Conservation (phyloP, 306 rosid genomes). For the Rubus parviflorus region DNA sequence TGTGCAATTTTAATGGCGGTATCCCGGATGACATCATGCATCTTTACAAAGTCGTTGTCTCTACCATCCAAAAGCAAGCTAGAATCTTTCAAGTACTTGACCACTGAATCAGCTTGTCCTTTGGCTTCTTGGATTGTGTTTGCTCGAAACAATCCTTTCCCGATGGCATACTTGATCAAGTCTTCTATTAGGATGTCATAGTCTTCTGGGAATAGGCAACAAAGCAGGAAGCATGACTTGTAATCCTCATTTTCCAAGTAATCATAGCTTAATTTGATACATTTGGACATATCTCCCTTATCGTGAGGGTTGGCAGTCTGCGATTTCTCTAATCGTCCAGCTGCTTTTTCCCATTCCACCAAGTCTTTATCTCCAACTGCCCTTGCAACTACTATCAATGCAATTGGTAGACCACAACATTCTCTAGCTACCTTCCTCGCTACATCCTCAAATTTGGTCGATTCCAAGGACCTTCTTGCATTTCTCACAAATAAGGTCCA, state of each 20-base stretch:
- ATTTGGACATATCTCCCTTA: not conserved
- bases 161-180: not conserved
- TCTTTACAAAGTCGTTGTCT: no score
- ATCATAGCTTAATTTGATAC: not conserved
- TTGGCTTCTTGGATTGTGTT: not conserved
- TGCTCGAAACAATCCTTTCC: not conserved
- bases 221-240: not conserved
- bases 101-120: not conserved
- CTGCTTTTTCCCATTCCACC: not conserved
- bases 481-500: not conserved
- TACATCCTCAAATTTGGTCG: fast-evolving
- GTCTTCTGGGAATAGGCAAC: not conserved
- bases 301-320: not conserved
- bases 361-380: not conserved
- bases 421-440: not conserved
- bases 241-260: not conserved
- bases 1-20: not conserved
- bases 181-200: not conserved
- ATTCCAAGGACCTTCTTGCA: not conserved
- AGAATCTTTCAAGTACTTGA: not conserved
- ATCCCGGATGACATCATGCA: not conserved
- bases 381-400: not conserved
- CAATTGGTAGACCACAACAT: not conserved
- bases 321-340: not conserved
- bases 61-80: not conserved